phyloP scores from a whole-genome alignment of 805 yeast species.

The Clavispora fructus region DNA sequence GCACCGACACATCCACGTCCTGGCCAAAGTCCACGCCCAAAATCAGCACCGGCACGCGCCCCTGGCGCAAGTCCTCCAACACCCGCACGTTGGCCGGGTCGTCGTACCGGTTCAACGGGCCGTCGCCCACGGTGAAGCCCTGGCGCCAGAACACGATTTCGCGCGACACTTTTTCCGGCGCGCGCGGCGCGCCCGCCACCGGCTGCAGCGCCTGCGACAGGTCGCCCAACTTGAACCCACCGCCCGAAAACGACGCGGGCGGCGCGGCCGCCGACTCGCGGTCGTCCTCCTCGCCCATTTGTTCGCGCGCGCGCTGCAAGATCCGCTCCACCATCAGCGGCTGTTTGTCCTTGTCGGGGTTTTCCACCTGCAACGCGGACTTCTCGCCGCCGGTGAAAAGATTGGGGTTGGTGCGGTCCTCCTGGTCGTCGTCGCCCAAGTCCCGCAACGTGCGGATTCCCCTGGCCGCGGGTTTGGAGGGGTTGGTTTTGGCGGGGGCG shows the following conservation, averaged over 20 bases:
- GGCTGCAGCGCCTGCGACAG: constrained; percentile 33
- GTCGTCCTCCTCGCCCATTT: constrained; percentile 33
- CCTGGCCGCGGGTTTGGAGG: background rate
- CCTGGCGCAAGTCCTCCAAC: constrained; percentile 75
- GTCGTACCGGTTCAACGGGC: constrained; percentile 78
- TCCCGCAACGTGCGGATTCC: constrained; percentile 37
- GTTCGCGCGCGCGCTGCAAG: constrained; percentile 54
- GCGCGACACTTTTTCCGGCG: constrained; percentile 55
- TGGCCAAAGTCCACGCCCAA: constrained; percentile 84
- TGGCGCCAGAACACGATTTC: constrained; percentile 93
- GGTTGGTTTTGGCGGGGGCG: background rate
- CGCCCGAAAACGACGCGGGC: constrained; percentile 38
- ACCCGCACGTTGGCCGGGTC: constrained; percentile 84
- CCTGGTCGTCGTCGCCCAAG: constrained; percentile 41
- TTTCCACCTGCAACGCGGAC: constrained; percentile 74
- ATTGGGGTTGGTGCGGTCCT: constrained; percentile 48
- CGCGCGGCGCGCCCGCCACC: constrained; percentile 15
- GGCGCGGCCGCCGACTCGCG: constrained; percentile 26
- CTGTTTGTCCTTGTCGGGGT: constrained; percentile 49
- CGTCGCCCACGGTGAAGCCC: constrained; percentile 94
- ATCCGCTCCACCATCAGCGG: constrained; percentile 61
- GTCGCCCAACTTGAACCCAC: constrained; percentile 51
- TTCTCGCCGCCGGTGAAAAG: constrained; percentile 70
- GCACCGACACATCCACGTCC: constrained; percentile 88
- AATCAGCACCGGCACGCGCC: constrained; percentile 84